Percentiles rank a stretch among this genome's conserved stretches.
These are phyloP conservation scores for Spathaspora girioi DNA, from an alignment of 805 yeast genomes.

Conservation along the genomic window DNA sequence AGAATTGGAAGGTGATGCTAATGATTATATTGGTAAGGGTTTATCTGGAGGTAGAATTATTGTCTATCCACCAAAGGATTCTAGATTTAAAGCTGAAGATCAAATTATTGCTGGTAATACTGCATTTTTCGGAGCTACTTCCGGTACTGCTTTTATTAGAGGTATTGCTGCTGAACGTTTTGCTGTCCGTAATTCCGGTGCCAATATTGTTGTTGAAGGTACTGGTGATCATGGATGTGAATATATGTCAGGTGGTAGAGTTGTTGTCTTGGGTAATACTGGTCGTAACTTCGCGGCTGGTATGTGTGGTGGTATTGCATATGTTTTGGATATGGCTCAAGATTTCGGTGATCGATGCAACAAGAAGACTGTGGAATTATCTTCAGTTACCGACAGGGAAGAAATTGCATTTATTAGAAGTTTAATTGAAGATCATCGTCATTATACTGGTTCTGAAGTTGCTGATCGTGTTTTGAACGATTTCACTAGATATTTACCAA, in stretches of 20 bases:
- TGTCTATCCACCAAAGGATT: slow-evolving; percentile 84
- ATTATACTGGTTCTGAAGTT: slow-evolving; percentile 88
- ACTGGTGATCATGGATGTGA: slow-evolving; percentile 99
- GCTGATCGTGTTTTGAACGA: slow-evolving; percentile 80
- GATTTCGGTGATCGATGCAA: slow-evolving; percentile 77
- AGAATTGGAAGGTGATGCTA: slow-evolving; percentile 95
- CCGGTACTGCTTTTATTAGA: slow-evolving; percentile 88
- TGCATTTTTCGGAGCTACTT: slow-evolving; percentile 96
- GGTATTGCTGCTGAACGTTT: slow-evolving; percentile 99
- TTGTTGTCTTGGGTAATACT: slow-evolving; percentile 84
- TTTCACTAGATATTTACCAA: slow-evolving; percentile 82
- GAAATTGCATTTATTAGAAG: slow-evolving; percentile 95
- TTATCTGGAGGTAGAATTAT: slow-evolving; percentile 91
- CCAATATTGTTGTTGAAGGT: slow-evolving; percentile 94
- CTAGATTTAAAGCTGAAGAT: slow-evolving; percentile 89
- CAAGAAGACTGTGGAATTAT: slow-evolving; percentile 75
- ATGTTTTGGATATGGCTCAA: slow-evolving; percentile 92
- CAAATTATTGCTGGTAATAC: slow-evolving; percentile 96
- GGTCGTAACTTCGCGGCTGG: slow-evolving; percentile 97
- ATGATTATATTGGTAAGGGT: slow-evolving; percentile 97
- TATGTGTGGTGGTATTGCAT: slow-evolving; percentile 99
- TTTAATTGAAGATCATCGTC: slow-evolving; percentile 90
- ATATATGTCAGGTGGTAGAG: slow-evolving; percentile 99
- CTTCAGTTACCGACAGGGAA: slow-evolving; percentile 73
- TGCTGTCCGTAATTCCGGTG: slow-evolving; percentile 98